Evolutionary conservation across 1,284 basidiomycete species (phyloP).

Genomic region (Boletus sp.): DNA sequence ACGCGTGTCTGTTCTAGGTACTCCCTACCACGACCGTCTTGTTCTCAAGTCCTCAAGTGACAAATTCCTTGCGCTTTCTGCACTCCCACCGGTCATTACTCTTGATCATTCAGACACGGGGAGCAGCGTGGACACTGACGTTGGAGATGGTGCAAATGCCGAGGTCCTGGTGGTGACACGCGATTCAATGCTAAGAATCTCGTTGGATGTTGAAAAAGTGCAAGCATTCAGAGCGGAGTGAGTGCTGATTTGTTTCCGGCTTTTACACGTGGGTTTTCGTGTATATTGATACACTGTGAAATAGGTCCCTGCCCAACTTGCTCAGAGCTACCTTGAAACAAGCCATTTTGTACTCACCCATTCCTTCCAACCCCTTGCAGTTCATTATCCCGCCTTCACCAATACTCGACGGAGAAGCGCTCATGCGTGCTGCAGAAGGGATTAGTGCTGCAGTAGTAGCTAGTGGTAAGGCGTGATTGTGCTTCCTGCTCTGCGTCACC

Average conservation of each 20-base stretch:
- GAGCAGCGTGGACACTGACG: conserved; percentile 9
- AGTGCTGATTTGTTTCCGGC: conserved; percentile 26
- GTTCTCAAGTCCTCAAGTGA: conserved; percentile 65
- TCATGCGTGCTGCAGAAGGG: conserved; percentile 77
- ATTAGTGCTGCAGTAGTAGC: conserved; percentile 72
- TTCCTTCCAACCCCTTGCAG: conserved; percentile 70
- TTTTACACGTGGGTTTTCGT: conserved; percentile 37
- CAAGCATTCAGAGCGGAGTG: conserved; percentile 56
- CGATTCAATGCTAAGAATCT: conserved; percentile 61
- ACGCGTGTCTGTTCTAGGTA: conserved; percentile 41
- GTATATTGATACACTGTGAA: conserved; percentile 32
- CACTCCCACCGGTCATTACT: conserved; percentile 29
- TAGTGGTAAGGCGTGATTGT: conserved; percentile 47
- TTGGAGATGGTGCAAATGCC: conserved; percentile 32
- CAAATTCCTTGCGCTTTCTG: conserved; percentile 66
- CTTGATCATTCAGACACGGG: conserved; percentile 25
- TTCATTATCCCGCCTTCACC: conserved; percentile 76
- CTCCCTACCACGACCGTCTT: conserved; percentile 66
- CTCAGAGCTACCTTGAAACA: conserved; percentile 85
- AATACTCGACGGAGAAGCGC: conserved; percentile 66
- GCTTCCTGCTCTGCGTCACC: neutral
- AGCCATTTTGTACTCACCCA: conserved; percentile 65
- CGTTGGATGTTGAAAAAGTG: conserved; percentile 59
- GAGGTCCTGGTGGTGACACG: conserved; percentile 62
- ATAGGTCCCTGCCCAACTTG: conserved; percentile 58